phyloP scores from a whole-genome alignment of 2,329 filamentous ascomycete species.

The Chaetomium olivaceum region DNA sequence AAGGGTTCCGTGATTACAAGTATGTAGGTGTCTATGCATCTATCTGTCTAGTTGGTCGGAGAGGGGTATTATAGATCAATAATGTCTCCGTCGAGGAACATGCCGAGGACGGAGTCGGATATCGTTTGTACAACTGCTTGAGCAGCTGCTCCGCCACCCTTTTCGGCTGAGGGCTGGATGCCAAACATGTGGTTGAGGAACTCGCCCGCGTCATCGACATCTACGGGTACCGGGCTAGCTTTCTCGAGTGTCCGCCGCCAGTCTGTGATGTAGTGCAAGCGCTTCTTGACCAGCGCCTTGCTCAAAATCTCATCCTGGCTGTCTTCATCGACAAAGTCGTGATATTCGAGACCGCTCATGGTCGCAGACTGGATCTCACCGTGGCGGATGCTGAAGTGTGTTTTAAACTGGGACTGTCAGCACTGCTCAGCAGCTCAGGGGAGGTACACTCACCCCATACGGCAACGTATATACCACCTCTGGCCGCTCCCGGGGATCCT shows the following conservation, averaged over 20 bases:
- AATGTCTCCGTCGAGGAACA: neutral
- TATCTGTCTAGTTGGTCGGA: neutral
- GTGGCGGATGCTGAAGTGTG: conserved; percentile 43
- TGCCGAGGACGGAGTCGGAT: neutral
- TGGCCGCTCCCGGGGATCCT: conserved; percentile 59
- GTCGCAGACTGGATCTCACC: conserved; percentile 40
- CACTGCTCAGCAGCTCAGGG: neutral
- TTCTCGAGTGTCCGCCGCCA: conserved; percentile 33
- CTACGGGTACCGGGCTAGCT: conserved; percentile 21
- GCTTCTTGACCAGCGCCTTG: conserved; percentile 29
- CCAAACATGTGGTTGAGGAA: conserved; percentile 40
- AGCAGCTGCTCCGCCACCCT: neutral
- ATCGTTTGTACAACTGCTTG: neutral
- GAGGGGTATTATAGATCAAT: conserved; percentile 15
- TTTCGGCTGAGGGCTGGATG: neutral
- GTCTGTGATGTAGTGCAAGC: conserved; percentile 35
- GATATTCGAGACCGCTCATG: conserved; percentile 32
- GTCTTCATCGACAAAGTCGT: conserved; percentile 10
- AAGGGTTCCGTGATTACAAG: neutral
- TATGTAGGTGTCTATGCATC: neutral
- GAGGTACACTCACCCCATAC: conserved; percentile 39
- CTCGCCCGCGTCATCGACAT: conserved; percentile 25
- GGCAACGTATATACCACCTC: conserved; percentile 44
- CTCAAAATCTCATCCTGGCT: conserved; percentile 26
- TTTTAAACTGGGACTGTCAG: conserved; percentile 35